Evolutionary conservation across 2,329 filamentous ascomycete species (phyloP), one percentile per base, ranked within the genome.

Genomic region (Didymella lethalis): DNA sequence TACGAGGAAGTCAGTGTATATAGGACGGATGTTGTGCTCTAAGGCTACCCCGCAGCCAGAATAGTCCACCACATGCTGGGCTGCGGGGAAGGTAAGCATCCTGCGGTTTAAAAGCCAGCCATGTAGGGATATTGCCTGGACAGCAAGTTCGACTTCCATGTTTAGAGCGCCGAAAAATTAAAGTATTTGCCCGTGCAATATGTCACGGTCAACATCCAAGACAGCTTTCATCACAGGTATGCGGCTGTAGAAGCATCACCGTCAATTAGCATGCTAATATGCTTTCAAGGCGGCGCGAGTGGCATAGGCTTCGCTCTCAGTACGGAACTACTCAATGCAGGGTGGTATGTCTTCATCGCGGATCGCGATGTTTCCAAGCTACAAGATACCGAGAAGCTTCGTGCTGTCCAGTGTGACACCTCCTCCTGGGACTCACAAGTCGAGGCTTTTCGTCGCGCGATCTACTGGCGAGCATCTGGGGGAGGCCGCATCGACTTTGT

Each of bases 341-440:
- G 67, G 65, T 81, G 84, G 60, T 78, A 80, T 38, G 81, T 86
- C 34, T 82, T 81, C 55, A 82, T 84, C 2, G 77, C 84, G 29
- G 78, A 80, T 57, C 61, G 63, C 31, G 69, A 78, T 58, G 54
- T 72, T n/a, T 10, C 58, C 23, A 64, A 60, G 8, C 69, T 73
- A 8, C 31, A 73, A 55, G 14, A 48, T 3, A 29, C n/a, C 12
- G 41, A 53, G 2, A 60, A 54, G 18, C 60, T 70, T 1, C 53
- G 70, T 28, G 72, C 68, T 26, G 62, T 72, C 18, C 53, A 71
- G 41, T 68, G 74, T 48, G 71, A 79, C 48, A 70, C 73, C n/a
- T 63, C 73, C 2, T 66, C 68, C 31, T 79, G 77, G 77, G 69
- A 74, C 2, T 77, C 75, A 2, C 77, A 80, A 55, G 53, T 76